These are phyloP conservation scores for Ogataea nitratoaversa DNA, from an alignment of 805 yeast species.

Conservation along the genomic window DNA sequence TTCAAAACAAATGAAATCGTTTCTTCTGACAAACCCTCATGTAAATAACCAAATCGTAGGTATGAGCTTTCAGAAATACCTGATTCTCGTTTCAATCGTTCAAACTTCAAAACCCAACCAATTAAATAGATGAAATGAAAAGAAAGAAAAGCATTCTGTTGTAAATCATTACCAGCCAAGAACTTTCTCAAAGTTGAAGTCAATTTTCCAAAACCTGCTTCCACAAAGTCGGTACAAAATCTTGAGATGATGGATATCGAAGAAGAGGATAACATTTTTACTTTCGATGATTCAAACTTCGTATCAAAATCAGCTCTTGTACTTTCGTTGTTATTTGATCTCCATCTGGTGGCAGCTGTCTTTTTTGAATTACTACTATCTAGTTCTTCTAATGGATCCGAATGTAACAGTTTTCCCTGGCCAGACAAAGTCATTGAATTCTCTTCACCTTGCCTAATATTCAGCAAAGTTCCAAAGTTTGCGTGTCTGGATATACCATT, in stretches of 20 bases:
- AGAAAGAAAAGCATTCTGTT: slow-evolving; percentile 24
- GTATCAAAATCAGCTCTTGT: slow-evolving; percentile 29
- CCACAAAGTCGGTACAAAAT: slow-evolving; percentile 58
- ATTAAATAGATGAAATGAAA: slow-evolving; percentile 54
- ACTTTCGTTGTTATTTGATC: slow-evolving; percentile 18
- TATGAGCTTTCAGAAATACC: slow-evolving; percentile 29
- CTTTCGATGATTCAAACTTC: slow-evolving; percentile 18
- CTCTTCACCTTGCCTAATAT: slow-evolving; percentile 61
- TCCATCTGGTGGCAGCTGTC: slow-evolving; percentile 31
- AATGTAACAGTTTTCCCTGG: slow-evolving; percentile 41
- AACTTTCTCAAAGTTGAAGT: slow-evolving; percentile 44
- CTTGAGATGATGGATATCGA: background rate
- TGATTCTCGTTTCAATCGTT: slow-evolving; percentile 36
- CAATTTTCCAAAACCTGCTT: slow-evolving; percentile 71
- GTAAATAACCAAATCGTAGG: slow-evolving; percentile 21
- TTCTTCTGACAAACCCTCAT: slow-evolving; percentile 54
- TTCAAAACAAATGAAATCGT: slow-evolving; percentile 48
- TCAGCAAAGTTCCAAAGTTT: slow-evolving; percentile 81
- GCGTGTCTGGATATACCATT: slow-evolving; percentile 59
- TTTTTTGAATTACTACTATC: slow-evolving; percentile 64
- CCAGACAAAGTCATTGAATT: slow-evolving; percentile 66
- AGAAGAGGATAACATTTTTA: slow-evolving; percentile 22
- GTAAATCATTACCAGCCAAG: slow-evolving; percentile 27
- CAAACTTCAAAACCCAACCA: slow-evolving; percentile 76
- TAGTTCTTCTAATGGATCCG: slow-evolving; percentile 55